These are phyloP conservation scores for Citrus reticulata DNA, from an alignment of 345 rosid genomes.

Conservation along the genomic window DNA sequence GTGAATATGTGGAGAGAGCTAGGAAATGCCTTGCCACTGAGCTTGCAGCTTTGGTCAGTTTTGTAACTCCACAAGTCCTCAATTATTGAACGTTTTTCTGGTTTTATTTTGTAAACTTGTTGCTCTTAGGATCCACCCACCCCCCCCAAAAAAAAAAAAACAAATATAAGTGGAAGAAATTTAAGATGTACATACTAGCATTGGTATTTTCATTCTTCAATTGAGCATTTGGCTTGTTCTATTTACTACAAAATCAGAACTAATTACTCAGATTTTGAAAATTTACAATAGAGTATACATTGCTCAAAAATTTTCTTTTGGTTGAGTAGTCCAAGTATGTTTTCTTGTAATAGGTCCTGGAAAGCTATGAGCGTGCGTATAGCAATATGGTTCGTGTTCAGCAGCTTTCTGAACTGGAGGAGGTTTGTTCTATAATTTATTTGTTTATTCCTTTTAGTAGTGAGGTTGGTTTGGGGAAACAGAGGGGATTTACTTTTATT, in stretches of 20 bases:
- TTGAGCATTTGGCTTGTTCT: background rate
- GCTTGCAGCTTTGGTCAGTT: slow-evolving; percentile 96
- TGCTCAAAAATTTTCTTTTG: background rate
- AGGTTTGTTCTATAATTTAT: slow-evolving; percentile 48
- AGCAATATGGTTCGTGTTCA: slow-evolving; percentile 98
- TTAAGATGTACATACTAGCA: background rate
- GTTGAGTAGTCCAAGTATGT: background rate
- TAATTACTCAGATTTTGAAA: background rate
- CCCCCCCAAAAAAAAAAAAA: too few relatives aligned
- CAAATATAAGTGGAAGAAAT: background rate
- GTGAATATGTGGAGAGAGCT: slow-evolving; percentile 90
- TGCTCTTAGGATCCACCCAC: background rate
- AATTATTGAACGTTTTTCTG: background rate
- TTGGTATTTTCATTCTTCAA: background rate
- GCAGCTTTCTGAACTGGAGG: slow-evolving; percentile 95
- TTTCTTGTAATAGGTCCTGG: slow-evolving; percentile 66
- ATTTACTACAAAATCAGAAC: background rate
- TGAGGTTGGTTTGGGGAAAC: background rate
- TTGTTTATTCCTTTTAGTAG: background rate
- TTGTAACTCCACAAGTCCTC: slow-evolving; percentile 7
- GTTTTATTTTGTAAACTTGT: background rate
- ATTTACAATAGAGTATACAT: background rate
- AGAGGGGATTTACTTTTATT: background rate
- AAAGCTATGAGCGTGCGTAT: slow-evolving; percentile 98
- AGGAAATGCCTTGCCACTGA: slow-evolving; percentile 96